Evolutionary conservation across 2,329 filamentous ascomycete genomes (phyloP), one percentile per base, ranked within the genome.

Genomic region (Westerdykella ornata): DNA sequence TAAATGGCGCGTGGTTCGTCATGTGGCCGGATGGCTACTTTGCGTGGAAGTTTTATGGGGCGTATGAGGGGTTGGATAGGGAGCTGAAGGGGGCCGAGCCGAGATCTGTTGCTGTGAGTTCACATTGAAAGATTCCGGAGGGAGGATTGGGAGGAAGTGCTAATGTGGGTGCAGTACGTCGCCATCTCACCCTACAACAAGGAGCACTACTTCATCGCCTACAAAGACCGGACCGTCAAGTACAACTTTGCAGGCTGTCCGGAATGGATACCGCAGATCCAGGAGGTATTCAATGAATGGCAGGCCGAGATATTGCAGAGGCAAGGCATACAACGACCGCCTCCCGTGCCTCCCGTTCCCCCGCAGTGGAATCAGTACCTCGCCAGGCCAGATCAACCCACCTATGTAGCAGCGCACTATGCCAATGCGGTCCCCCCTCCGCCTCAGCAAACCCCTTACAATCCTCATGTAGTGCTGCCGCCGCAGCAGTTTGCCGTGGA

Each of bases 221-320:
- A 62, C 38, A 48, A 42, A 6, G 52, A 65, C 35, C 51, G 53
- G 17, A 59, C 58, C 18, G 47, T 65, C 40, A 56, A 60, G 37
- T 65, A 63, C 47, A 57, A 59, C 39, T 62, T 65, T 45, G 54
- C 52, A 2, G 59, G 57, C 14, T 57, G 57, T 5, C 42, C 50
- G 12, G 56, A 63, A 43, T 65, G 60, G 60, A 57, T 60, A 51
- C 47, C 47, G 31, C 59, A 60, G 15, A 63, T 63, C 53, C 55
- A 54, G 2, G 53, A 62, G 31, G 58, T 62, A 11, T 62, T 63
- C 35, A 41, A 46, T 6, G 41, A 55, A 15, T 63, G 60, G 61
- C 51, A 53, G 28, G 46, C 46, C 12, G 58, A 62, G 31, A 51
- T 54, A 33, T 9, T 48, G 39, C 49, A 51, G 18, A 49, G 39